phyloP scores from a whole-genome alignment of 495 filamentous ascomycete species.

The Penicillium cinerascens region DNA sequence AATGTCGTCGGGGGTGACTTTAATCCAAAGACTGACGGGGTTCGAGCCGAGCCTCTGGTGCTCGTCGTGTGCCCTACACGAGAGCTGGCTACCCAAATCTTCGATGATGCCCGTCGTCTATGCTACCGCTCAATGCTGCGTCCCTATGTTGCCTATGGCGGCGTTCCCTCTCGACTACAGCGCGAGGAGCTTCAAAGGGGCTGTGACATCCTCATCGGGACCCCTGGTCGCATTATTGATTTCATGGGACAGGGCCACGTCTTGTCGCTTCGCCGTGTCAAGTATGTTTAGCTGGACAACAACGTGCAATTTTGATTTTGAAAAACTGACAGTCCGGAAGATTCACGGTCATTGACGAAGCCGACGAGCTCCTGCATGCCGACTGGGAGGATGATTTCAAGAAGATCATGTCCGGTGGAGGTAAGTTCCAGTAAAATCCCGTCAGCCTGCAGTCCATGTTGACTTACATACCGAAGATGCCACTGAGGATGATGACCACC shows the following conservation, averaged over 20 bases:
- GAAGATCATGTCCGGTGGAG: constrained; percentile 71
- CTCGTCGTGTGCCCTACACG: constrained; percentile 82
- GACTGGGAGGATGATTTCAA: constrained; percentile 73
- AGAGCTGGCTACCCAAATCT: constrained; percentile 90
- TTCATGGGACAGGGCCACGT: constrained; percentile 67
- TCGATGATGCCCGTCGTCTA: constrained; percentile 84
- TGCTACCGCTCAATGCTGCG: constrained; percentile 94
- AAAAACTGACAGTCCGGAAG: constrained; percentile 30
- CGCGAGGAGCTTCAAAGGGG: constrained; percentile 69
- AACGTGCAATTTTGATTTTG: not conserved
- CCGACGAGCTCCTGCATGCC: constrained; percentile 78
- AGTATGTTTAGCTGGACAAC: constrained; percentile 40
- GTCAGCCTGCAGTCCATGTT: not conserved
- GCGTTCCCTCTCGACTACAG: constrained; percentile 64
- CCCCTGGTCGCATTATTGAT: constrained; percentile 81
- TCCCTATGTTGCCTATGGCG: constrained; percentile 88
- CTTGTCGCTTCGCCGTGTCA: constrained; percentile 70
- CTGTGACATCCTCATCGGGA: constrained; percentile 85
- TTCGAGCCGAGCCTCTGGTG: constrained; percentile 79
- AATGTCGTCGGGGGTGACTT: constrained; percentile 43
- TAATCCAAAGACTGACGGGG: constrained; percentile 35
- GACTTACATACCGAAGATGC: constrained; percentile 37
- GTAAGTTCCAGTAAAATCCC: constrained; percentile 40
- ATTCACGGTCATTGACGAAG: constrained; percentile 89
- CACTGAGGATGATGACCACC: constrained; percentile 77